phyloP scores from a whole-genome alignment of 2,329 filamentous ascomycete genomes.

The Hymenotorrendiella dingleyae region DNA sequence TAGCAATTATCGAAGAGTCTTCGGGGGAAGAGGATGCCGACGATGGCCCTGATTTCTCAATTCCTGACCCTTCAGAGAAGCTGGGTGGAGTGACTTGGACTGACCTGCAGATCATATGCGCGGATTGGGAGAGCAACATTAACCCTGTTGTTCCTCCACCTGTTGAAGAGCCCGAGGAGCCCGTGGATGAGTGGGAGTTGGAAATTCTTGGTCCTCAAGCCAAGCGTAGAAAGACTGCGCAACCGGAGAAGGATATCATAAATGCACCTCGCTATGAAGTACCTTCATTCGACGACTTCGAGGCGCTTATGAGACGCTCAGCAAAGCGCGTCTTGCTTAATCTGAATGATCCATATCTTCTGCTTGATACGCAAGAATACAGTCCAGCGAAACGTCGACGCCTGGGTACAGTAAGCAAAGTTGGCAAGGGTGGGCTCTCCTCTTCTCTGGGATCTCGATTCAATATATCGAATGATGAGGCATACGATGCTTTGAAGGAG shows the following conservation, averaged over 20 bases:
- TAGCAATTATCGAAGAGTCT: slow-evolving; percentile 38
- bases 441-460: slow-evolving; percentile 76
- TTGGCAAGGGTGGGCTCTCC: slow-evolving; percentile 62
- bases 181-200: slow-evolving; percentile 57
- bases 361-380: slow-evolving; percentile 71
- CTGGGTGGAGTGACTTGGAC: slow-evolving; percentile 70
- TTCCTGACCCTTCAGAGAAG: slow-evolving; percentile 50
- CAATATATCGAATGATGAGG: slow-evolving; percentile 94
- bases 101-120: slow-evolving; percentile 79
- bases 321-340: slow-evolving; percentile 79
- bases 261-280: slow-evolving; percentile 54
- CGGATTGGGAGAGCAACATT: slow-evolving; percentile 72
- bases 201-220: slow-evolving; percentile 46
- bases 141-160: slow-evolving; percentile 29
- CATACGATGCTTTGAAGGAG: slow-evolving; percentile 92
- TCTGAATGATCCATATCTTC: slow-evolving; percentile 78
- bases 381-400: slow-evolving; percentile 54
- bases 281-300: slow-evolving; percentile 75
- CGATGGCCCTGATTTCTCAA: slow-evolving; percentile 45
- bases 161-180: slow-evolving; percentile 26
- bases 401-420: slow-evolving; percentile 53
- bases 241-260: slow-evolving; percentile 51
- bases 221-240: slow-evolving; percentile 61
- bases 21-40: slow-evolving; percentile 37
- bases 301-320: slow-evolving; percentile 63